Conservation (phyloP, 2,329 filamentous ascomycete species). For the Pyricularia grisea region DNA sequence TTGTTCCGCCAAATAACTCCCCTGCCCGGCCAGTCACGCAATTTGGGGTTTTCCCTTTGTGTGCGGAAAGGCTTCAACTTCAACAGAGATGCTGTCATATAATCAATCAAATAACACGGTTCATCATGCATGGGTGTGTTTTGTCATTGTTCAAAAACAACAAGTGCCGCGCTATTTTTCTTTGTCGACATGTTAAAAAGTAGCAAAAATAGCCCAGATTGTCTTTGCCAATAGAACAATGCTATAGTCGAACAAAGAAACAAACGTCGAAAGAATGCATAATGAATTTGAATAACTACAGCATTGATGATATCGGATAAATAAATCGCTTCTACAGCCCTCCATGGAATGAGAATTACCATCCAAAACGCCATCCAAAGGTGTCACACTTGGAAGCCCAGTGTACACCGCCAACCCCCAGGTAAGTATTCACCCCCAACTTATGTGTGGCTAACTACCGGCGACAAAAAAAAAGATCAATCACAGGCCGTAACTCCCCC, state of each 20-base stretch:
- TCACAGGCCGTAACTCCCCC: too few relatives aligned
- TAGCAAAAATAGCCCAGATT: neutral
- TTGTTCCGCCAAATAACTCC: too few relatives aligned
- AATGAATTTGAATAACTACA: neutral
- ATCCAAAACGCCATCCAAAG: neutral
- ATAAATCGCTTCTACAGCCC: neutral
- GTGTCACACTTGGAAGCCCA: neutral
- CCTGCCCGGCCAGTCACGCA: too few relatives aligned
- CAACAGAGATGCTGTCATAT: neutral
- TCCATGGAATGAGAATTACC: neutral
- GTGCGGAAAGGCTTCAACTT: neutral
- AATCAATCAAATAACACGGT: neutral
- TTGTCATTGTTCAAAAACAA: neutral
- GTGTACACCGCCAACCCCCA: neutral
- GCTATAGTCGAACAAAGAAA: neutral
- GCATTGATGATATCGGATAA: neutral
- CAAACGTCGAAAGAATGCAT: neutral
- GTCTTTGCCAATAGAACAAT: neutral
- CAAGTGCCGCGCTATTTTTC: neutral
- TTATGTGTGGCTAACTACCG: neutral
- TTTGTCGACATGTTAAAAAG: neutral
- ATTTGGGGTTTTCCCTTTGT: too few relatives aligned
- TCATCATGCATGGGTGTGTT: neutral
- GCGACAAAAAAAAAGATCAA: neutral
- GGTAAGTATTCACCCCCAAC: neutral